Evolutionary conservation across 306 rosid genomes (phyloP).

Genomic region (Chamaecrista fasciculata): DNA sequence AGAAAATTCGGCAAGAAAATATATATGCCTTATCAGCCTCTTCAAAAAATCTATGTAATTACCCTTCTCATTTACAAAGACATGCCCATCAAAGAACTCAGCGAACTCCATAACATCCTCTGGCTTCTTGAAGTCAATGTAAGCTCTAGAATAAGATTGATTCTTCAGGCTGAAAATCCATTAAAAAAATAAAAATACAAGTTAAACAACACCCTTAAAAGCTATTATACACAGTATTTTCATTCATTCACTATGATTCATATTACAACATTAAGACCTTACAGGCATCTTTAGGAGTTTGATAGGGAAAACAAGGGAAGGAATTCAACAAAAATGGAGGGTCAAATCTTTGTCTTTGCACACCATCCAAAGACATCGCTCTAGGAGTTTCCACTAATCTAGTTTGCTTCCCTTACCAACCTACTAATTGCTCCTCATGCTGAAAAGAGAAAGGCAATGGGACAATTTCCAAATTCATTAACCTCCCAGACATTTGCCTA

Average conservation of each 20-base stretch:
- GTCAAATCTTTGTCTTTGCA: too few relatives aligned
- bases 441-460: background rate
- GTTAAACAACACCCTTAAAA: constrained; percentile 3
- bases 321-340: too few relatives aligned
- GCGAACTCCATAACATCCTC: constrained; percentile 79
- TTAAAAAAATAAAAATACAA: constrained; percentile 17
- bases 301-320: too few relatives aligned
- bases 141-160: constrained; percentile 66
- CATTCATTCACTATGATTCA: background rate
- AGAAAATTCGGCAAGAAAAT: constrained; percentile 17
- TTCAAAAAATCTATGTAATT: constrained; percentile 29
- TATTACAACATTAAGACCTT: background rate
- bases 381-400: background rate
- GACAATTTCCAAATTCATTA: background rate
- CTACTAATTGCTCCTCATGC: too few relatives aligned
- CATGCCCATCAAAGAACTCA: constrained; percentile 60
- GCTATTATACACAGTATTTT: background rate
- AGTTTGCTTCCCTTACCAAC: background rate
- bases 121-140: constrained; percentile 66
- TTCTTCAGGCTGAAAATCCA: constrained; percentile 56
- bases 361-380: background rate
- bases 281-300: too few relatives aligned
- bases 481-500: too few relatives aligned
- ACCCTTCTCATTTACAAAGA: constrained; percentile 78
- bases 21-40: constrained; percentile 24